Percentiles rank a stretch among this genome's conserved stretches.
phyloP scores from a whole-genome alignment of 768 basidiomycete genomes.

The Pisolithus sp. region DNA sequence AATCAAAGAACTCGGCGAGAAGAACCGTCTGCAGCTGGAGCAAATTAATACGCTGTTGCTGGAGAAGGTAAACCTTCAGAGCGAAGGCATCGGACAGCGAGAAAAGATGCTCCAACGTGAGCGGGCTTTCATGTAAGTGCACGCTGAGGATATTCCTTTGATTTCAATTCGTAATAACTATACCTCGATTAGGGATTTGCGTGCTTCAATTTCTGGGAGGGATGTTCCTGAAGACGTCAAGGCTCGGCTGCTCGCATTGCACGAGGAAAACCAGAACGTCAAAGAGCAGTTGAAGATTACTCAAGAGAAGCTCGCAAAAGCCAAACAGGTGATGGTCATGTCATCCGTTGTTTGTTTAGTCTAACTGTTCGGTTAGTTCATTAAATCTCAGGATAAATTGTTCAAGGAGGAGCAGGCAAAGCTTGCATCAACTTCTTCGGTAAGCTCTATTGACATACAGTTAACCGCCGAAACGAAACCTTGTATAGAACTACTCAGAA shows the following conservation, averaged over 20 bases:
- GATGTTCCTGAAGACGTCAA: constrained; percentile 82
- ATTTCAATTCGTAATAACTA: not conserved
- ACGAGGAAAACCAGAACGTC: constrained; percentile 68
- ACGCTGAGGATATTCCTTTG: not conserved
- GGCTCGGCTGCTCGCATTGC: constrained; percentile 61
- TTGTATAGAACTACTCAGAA: constrained; percentile 48
- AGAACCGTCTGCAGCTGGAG: constrained; percentile 87
- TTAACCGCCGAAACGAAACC: not conserved
- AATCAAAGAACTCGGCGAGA: constrained; percentile 68
- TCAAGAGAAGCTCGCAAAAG: constrained; percentile 75
- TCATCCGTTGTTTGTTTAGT: not conserved
- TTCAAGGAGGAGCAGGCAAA: constrained; percentile 77
- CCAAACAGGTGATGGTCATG: constrained; percentile 53
- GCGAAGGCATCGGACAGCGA: constrained; percentile 83
- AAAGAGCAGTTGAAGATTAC: constrained; percentile 66
- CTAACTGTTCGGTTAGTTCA: constrained; percentile 52
- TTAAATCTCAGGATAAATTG: constrained; percentile 86
- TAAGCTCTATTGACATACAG: constrained; percentile 22
- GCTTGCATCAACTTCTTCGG: constrained; percentile 40
- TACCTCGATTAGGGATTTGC: constrained; percentile 54
- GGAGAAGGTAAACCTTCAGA: constrained; percentile 88
- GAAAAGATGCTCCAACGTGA: constrained; percentile 85
- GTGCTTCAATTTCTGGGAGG: constrained; percentile 69
- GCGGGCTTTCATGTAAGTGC: constrained; percentile 69
- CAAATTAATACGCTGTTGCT: constrained; percentile 79